Evolutionary conservation across 106 monocot genomes (phyloP).

Genomic region (Dendrobium officinale): DNA sequence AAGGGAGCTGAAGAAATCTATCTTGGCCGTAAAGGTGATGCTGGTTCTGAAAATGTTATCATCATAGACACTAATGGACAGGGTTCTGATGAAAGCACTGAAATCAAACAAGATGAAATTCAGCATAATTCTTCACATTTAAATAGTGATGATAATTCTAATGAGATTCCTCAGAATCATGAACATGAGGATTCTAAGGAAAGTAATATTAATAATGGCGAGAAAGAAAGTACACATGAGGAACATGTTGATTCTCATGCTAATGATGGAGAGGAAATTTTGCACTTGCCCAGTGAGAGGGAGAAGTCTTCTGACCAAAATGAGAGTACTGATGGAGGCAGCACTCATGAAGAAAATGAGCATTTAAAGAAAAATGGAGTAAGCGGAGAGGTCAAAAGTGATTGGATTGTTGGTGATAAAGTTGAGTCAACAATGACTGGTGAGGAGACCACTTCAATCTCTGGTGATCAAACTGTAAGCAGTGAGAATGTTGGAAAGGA

Average conservation of each 20-base stretch:
- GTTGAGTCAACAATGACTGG: background rate
- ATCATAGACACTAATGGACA: background rate
- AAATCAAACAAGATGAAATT: constrained; percentile 3
- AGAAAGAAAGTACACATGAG: background rate
- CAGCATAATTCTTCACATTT: background rate
- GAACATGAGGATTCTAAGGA: background rate
- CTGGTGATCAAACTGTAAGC: background rate
- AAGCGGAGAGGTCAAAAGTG: background rate
- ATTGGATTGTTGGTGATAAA: background rate
- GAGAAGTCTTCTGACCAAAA: background rate
- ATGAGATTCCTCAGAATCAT: background rate
- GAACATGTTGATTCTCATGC: background rate
- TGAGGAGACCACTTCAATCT: background rate
- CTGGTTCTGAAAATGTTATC: constrained; percentile 10
- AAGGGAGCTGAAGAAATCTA: background rate
- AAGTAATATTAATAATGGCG: background rate
- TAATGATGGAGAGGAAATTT: constrained; percentile 4
- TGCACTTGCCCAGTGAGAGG: background rate
- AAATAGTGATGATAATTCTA: background rate
- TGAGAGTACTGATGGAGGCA: background rate
- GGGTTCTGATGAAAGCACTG: constrained; percentile 5
- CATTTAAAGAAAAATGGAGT: background rate
- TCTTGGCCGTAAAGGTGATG: constrained; percentile 8
- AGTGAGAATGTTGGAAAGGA: background rate
- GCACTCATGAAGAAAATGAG: background rate